Evolutionary conservation across 1,284 basidiomycete genomes (phyloP).

Genomic region (Ustilago shanxiensis): DNA sequence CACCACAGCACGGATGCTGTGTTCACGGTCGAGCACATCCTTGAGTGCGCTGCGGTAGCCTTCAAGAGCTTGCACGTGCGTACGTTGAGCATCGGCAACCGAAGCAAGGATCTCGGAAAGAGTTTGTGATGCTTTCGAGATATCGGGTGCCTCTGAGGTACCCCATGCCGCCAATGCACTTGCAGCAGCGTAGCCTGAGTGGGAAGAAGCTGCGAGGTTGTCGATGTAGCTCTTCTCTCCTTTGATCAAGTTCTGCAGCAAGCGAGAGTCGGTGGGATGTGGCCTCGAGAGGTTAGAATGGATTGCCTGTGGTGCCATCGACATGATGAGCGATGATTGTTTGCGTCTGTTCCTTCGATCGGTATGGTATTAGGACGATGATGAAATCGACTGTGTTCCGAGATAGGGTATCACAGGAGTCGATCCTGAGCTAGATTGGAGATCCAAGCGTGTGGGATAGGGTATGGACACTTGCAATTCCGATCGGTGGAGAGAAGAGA

Average conservation of each 20-base stretch:
- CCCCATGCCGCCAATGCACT: constrained; percentile 71
- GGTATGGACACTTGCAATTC: neutral
- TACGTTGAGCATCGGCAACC: constrained; percentile 68
- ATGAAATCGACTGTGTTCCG: neutral
- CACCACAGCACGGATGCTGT: constrained; percentile 70
- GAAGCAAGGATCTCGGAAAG: constrained; percentile 69
- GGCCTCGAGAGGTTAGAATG: constrained; percentile 62
- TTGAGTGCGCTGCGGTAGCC: constrained; percentile 71
- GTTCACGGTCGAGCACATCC: constrained; percentile 71
- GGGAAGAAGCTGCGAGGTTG: constrained; percentile 54
- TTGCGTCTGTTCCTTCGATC: neutral
- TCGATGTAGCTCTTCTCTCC: constrained; percentile 69
- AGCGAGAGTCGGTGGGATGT: constrained; percentile 68
- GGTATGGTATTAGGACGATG: neutral
- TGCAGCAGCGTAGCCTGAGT: constrained; percentile 61
- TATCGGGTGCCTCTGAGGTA: constrained; percentile 69
- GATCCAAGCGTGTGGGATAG: constrained; percentile 1
- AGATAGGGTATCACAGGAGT: constrained; percentile 11
- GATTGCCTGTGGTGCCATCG: constrained; percentile 53
- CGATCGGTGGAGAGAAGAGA: neutral
- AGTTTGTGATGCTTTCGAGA: constrained; percentile 66
- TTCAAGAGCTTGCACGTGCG: constrained; percentile 70
- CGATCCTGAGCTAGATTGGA: neutral
- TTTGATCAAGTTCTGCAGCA: constrained; percentile 71
- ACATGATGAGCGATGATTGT: constrained; percentile 37